Evolutionary conservation across 768 basidiomycete species (phyloP).

Genomic region (Mrakia blollopis): DNA sequence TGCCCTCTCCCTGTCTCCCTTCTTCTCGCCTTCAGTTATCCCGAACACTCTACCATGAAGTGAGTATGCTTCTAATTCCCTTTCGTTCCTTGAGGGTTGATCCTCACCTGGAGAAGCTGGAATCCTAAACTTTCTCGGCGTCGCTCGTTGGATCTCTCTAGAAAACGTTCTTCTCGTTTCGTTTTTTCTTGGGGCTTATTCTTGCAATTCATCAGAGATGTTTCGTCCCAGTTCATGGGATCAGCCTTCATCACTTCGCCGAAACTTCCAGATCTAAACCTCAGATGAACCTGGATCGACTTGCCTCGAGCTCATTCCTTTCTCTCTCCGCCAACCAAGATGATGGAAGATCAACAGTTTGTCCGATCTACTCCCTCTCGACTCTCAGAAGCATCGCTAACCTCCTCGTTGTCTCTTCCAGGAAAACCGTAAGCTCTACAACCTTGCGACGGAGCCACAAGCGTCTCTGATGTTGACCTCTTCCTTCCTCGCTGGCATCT

Average conservation of each 20-base stretch:
- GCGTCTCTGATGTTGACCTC: not conserved
- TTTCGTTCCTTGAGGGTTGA: too few relatives aligned
- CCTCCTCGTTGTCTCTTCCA: not conserved
- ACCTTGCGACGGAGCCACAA: not conserved
- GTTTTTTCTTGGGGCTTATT: too few relatives aligned
- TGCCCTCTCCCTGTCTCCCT: not conserved
- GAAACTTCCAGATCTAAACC: too few relatives aligned
- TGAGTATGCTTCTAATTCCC: not conserved
- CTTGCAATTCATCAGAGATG: too few relatives aligned
- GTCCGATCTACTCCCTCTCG: not conserved
- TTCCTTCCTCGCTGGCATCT: slow-evolving; percentile 5
- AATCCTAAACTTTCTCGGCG: too few relatives aligned
- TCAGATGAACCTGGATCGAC: too few relatives aligned
- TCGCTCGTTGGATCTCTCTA: too few relatives aligned
- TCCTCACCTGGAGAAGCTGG: not conserved
- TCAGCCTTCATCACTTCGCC: too few relatives aligned
- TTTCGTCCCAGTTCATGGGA: not conserved
- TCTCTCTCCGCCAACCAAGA: not conserved
- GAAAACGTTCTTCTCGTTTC: too few relatives aligned
- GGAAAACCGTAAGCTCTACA: not conserved
- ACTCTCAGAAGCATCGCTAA: not conserved
- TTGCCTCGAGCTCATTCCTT: too few relatives aligned
- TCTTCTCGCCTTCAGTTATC: slow-evolving; percentile 52
- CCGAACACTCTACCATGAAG: slow-evolving; percentile 62
- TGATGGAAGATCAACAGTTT: slow-evolving; percentile 7